Evolutionary conservation across 2,329 filamentous ascomycete species (phyloP), one percentile per base, ranked within the genome.

Genomic region (Colletotrichum sp.): DNA sequence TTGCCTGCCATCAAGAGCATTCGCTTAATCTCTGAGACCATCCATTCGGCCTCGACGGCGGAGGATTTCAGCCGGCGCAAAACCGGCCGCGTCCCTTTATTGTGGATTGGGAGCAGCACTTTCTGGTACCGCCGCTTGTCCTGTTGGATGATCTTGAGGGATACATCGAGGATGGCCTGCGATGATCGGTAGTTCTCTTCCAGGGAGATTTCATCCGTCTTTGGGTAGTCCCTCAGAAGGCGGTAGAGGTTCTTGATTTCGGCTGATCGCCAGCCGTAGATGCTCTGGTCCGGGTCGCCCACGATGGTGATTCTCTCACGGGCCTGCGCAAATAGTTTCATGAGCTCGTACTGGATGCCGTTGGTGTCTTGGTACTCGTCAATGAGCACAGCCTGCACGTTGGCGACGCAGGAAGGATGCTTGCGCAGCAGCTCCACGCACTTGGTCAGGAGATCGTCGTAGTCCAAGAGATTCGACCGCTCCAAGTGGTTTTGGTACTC

Each of bases 281-380:
- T 99, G 83, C 96, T 98, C 84, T 99, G 96, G 83, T 99, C 97
- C 0, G 97, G 96, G 82, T 99, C 96, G 39, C 96, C 97, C 6
- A 99, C 97, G 76, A 98, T 95, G 1, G 96, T 99, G 79, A 99
- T 96, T n/a, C 92, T 90, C 72, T 92, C 90, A 59, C 90, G 89
- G 27, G 89, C 86, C 76, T 95, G 92, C 3, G 96, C 95, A 80
- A 99, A 93, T 1, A 98, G 89, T 78, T 91, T 93, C 96, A 98
- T 98, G 57, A 99, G 87, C 79, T 98, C 95, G 81, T 98, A 99
- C 84, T 99, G 96, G 6, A 98, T 93, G 25, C 95, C 91, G 82
- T 99, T 99, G 9, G 96, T 99, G 85, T 99, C 96, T 85, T 99
- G 96, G 78, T 98, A 99, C 82, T 99, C 96, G 82, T 99, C 96